Base-by-base conservation (phyloP, 2,329 filamentous ascomycete genomes). In the Aureobasidium subglaciale region DNA sequence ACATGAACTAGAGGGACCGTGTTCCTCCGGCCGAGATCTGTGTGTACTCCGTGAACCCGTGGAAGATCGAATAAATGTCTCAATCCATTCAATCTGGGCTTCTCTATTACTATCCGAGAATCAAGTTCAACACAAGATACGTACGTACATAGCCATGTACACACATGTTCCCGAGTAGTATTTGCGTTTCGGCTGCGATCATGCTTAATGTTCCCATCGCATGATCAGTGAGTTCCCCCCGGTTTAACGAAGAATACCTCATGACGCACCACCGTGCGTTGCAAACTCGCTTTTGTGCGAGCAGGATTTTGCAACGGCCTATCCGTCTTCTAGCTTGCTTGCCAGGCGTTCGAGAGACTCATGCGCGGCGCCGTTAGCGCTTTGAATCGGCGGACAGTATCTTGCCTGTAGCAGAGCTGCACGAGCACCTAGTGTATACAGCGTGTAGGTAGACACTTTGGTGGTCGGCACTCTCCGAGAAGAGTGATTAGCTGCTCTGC, bases 131-230 rank as follows among this genome's bases (percentile, higher is more conserved):
- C 4, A 11, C 18, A 13, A n/a, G 9, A 27, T 35, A 25, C 16
- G 27, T 20, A 9, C n/a, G 15, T 18, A 16, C 16, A 29, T 6
- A 38, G 32, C 32, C 34, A 20, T 50, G 46, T 38, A 50, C 20
- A 22, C 16, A 41, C 27, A 50, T 34, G 27, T 35, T 10, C n/a
- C 34, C n/a, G 32, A 35, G 24, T 20, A 41, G 15, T 41, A 41
- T 30, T 52, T 52, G 48, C 35, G 35, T 52, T 52, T 52, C 35
- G 48, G 48, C 16, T 38, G 35, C 10, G 35, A 41, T 30, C 48
- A 52, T 41, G 48, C 48, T 52, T 52, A 32, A 52, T 52, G 48
- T 38, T 52, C 24, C 24, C 25, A 15, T 20, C 16, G 18, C 48
- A 52, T 30, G n/a, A n/a, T n/a, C n/a, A n/a, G n/a, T n/a, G 35